phyloP scores from a whole-genome alignment of 139 green algal genomes.

The Chlorella sp. region DNA sequence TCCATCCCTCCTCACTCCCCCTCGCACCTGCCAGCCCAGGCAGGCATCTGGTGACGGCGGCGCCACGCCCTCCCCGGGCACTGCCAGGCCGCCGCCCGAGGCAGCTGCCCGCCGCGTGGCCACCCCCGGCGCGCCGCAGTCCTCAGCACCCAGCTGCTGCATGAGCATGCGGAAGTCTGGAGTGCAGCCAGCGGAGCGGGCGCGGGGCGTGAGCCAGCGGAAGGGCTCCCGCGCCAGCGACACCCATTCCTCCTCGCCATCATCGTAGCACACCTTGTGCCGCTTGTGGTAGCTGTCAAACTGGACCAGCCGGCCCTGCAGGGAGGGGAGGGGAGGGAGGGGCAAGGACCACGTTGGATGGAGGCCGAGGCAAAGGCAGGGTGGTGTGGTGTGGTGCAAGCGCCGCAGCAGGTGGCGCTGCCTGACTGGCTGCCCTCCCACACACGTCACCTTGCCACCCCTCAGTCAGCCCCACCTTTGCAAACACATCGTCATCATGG shows the following conservation, averaged over 20 bases:
- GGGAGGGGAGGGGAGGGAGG: background rate
- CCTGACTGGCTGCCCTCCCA: background rate
- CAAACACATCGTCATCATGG: constrained; percentile 37
- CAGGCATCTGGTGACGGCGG: constrained; percentile 6
- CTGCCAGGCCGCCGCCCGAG: background rate
- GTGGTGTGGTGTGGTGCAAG: background rate
- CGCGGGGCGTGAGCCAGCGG: constrained; percentile 42
- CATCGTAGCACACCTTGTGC: constrained; percentile 71
- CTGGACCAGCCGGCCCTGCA: constrained; percentile 48
- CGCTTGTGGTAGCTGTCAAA: constrained; percentile 65
- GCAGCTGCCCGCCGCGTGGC: constrained; percentile 12
- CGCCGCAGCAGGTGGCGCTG: too few species aligned
- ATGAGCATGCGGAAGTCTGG: constrained; percentile 34
- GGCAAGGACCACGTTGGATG: too few species aligned
- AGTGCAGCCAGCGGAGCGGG: constrained; percentile 26
- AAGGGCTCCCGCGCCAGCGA: constrained; percentile 55
- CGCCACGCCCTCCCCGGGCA: background rate
- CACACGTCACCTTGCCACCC: background rate
- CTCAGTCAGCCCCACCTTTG: constrained; percentile 4
- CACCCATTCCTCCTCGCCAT: constrained; percentile 70
- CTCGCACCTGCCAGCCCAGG: constrained; percentile 39
- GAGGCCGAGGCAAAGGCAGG: background rate
- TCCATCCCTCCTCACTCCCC: too few species aligned
- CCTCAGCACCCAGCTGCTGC: constrained; percentile 43
- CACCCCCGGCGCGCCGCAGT: constrained; percentile 11